Conservation (phyloP, 331 rosid genomes). For the Rosa hybrid region DNA sequence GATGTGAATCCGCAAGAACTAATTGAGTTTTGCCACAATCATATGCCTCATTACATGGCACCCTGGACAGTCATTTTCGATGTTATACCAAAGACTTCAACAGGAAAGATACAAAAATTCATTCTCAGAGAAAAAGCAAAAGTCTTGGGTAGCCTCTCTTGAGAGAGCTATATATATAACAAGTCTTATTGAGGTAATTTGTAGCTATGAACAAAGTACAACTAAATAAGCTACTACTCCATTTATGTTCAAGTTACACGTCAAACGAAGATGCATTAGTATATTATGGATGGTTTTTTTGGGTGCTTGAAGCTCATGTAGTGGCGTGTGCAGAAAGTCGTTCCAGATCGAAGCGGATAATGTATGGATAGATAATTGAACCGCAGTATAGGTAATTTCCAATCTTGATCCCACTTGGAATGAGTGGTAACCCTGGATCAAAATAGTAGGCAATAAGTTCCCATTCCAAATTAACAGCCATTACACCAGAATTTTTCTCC, state of each 20-base stretch:
- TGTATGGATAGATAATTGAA: conserved; percentile 32
- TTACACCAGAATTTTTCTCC: conserved; percentile 46
- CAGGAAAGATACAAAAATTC: conserved; percentile 73
- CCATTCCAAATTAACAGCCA: conserved; percentile 56
- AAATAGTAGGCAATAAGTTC: conserved; percentile 35
- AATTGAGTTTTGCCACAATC: conserved; percentile 50
- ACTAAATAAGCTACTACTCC: not conserved
- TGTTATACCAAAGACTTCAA: conserved; percentile 70
- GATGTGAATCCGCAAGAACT: conserved; percentile 38
- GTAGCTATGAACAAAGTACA: not conserved
- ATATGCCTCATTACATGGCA: conserved; percentile 72
- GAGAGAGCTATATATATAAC: not conserved
- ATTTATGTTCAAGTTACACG: not conserved
- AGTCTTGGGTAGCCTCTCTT: conserved; percentile 49
- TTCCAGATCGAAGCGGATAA: conserved; percentile 46
- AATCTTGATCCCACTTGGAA: conserved; percentile 54
- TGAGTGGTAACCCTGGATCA: conserved; percentile 36
- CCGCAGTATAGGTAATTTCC: conserved; percentile 53
- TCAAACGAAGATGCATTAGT: not conserved
- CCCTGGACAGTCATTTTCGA: conserved; percentile 57
- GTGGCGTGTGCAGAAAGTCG: not conserved
- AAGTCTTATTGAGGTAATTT: not conserved
- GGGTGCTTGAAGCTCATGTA: not conserved
- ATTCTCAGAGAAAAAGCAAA: conserved; percentile 60
- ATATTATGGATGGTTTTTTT: not conserved